A percentile compares a stretch with the other conserved stretches of the same genome.
phyloP scores from a whole-genome alignment of 2,329 filamentous ascomycete genomes.

The Sarocladium strictum region DNA sequence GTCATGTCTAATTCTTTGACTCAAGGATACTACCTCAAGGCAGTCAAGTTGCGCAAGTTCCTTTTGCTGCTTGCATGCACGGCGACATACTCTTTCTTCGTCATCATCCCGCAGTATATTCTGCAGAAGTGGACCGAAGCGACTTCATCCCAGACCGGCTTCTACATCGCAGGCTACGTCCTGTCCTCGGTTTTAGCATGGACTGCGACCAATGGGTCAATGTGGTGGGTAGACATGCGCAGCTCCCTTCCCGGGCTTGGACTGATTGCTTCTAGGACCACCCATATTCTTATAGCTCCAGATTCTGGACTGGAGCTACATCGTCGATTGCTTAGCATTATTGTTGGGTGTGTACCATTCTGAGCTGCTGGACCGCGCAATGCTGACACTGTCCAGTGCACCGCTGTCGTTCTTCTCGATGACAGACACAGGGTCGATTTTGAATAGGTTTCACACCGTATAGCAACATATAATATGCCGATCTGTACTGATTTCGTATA shows the following conservation, averaged over 20 bases:
- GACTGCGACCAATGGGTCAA: conserved; percentile 23
- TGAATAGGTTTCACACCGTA: conserved; percentile 27
- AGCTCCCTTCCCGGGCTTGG: neutral
- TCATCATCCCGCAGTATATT: conserved; percentile 32
- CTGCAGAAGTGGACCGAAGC: conserved; percentile 33
- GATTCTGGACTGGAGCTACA: conserved; percentile 26
- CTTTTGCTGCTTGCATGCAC: conserved; percentile 19
- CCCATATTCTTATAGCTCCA: conserved; percentile 27
- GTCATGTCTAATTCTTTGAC: conserved; percentile 18
- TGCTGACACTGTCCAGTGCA: conserved; percentile 20
- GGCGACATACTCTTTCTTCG: conserved; percentile 25
- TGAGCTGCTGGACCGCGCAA: neutral
- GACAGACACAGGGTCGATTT: conserved; percentile 31
- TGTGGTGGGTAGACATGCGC: conserved; percentile 23
- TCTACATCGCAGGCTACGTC: conserved; percentile 32
- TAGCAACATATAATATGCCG: too few species aligned
- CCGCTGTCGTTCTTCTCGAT: conserved; percentile 32
- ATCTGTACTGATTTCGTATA: too few species aligned
- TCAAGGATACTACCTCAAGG: conserved; percentile 13
- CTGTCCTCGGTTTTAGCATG: conserved; percentile 27
- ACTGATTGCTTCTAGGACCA: conserved; percentile 19
- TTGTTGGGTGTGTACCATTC: neutral
- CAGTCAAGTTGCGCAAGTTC: conserved; percentile 16
- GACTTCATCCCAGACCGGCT: conserved; percentile 13
- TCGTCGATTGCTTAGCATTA: conserved; percentile 11